Conservation (phyloP, 2,329 filamentous ascomycete species). For the Neofusicoccum laricinum region DNA sequence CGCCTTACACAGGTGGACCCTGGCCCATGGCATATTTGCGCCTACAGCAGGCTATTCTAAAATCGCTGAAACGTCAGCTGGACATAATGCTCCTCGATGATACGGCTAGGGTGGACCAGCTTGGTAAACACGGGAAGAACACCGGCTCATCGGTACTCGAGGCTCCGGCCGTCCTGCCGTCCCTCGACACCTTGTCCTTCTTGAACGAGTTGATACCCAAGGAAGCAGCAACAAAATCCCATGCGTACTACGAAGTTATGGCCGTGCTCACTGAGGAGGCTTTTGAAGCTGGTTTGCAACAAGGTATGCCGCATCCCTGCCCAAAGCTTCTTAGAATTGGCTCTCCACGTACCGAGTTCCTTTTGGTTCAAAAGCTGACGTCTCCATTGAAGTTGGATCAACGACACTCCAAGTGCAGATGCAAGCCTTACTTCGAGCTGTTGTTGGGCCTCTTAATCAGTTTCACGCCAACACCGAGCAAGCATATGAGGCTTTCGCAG, state of each 20-base stretch:
- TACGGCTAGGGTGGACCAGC: constrained; percentile 19
- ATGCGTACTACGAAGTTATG: constrained; percentile 28
- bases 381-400: background rate
- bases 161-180: background rate
- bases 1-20: constrained; percentile 26
- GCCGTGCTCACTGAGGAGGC: background rate
- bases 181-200: constrained; percentile 25
- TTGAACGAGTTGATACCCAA: constrained; percentile 32
- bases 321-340: background rate
- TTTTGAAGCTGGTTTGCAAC: background rate
- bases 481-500: constrained; percentile 6
- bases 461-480: constrained; percentile 26
- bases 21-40: constrained; percentile 44
- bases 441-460: constrained; percentile 28
- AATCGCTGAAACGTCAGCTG: constrained; percentile 28
- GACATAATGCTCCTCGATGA: constrained; percentile 11
- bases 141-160: background rate
- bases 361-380: background rate
- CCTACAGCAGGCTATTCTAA: constrained; percentile 39
- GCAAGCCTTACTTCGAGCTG: background rate
- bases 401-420: background rate
- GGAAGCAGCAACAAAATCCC: constrained; percentile 31
- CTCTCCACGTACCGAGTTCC: background rate
- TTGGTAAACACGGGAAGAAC: background rate
- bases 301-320: background rate